A percentile compares a stretch with the other conserved stretches of the same genome.
Evolutionary conservation across 257 asterid genomes (phyloP).

Genomic region (Solanum virginianum): DNA sequence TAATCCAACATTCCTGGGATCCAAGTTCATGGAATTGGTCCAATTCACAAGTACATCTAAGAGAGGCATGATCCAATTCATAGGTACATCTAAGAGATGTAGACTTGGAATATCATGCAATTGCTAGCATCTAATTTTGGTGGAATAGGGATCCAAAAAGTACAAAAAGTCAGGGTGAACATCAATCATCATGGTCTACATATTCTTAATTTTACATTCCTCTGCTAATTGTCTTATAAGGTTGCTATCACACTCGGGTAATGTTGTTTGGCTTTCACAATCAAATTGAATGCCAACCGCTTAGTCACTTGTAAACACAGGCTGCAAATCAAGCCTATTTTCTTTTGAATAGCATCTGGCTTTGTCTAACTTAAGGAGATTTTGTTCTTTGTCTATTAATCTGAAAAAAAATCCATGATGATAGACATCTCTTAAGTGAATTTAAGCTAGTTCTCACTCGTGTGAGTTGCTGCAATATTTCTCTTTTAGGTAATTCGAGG

Average conservation of each 20-base stretch:
- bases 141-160: neutral
- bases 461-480: neutral
- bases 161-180: neutral
- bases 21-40: neutral
- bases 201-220: neutral
- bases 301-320: constrained; percentile 30
- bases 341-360: neutral
- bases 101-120: neutral
- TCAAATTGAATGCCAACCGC: constrained; percentile 80
- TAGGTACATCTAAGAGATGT: neutral
- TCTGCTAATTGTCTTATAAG: neutral
- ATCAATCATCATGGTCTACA: neutral
- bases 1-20: neutral
- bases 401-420: neutral
- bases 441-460: neutral
- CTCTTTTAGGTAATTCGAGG: constrained; percentile 72
- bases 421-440: neutral
- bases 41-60: neutral
- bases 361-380: neutral
- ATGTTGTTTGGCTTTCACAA: constrained; percentile 11
- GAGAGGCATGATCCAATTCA: neutral
- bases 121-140: neutral
- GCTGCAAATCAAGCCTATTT: neutral
- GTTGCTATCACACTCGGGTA: neutral
- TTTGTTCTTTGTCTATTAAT: neutral